Evolutionary conservation across 1,139 yeast genomes (phyloP), one percentile per base, ranked within the genome.

Genomic region (Taphrina flavorubra): DNA sequence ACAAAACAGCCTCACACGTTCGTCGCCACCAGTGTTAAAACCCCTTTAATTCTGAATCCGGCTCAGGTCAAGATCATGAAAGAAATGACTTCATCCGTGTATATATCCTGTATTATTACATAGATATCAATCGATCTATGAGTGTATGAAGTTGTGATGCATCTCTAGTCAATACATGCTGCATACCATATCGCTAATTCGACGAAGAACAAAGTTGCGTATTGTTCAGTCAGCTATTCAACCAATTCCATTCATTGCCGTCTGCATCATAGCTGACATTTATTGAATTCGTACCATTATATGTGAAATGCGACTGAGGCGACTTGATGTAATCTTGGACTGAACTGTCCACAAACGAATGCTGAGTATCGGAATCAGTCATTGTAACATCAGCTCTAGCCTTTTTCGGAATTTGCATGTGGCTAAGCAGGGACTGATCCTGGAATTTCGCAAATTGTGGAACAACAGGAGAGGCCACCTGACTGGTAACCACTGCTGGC

Each of bases 231-330:
- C 18, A 58, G 46, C 44, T 58, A 25, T 58, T 58, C 25, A 58
- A 59, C 67, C 67, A 63, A 18, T 55, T 63, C 67, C 67, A 63
- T 20, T 63, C 67, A 34, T 63, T 46, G 42, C 55, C 56, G 34
- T 63, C 62, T 6, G 62, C 53, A 37, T 63, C 59, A 49, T 63
- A 63, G 47, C 67, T 63, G 55, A 63, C 51, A 36, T 63, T 63
- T 53, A 63, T 63, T n/a, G 61, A 53, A 37, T 56, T 57, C 14
- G 61, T 42, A 10, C 62, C 62, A 31, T 58, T 58, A 42, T 44
- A 58, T 11, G 62, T 16, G 46, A 58, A 58, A 8, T 58, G 62
- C 20, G 62, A 44, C 16, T 58, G 62, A 18, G 62, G 53, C 18
- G 62, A 58, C n/a, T 58, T 42, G 18, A 44, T n/a, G 10, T 44